A percentile compares a stretch with the other conserved stretches of the same genome.
phyloP scores from a whole-genome alignment of 139 green algal genomes.

The Haematococcus sp. region DNA sequence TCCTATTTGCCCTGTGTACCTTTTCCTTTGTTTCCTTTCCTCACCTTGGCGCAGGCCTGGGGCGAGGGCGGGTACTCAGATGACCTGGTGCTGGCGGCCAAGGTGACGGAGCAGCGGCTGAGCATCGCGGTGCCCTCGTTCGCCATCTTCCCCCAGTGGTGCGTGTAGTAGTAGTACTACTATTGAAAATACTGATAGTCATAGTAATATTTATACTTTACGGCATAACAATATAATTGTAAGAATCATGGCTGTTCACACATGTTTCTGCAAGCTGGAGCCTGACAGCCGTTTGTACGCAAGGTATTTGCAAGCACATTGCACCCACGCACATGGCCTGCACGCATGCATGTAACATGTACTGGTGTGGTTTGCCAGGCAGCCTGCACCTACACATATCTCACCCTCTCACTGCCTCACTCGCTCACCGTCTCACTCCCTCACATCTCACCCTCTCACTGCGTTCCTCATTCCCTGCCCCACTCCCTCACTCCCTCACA shows the following conservation, averaged over 20 bases:
- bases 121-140: constrained; percentile 61
- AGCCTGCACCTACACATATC: no score
- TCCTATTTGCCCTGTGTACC: background rate
- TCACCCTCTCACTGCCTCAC: background rate
- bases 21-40: background rate
- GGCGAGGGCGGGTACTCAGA: constrained; percentile 84
- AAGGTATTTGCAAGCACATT: background rate
- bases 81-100: constrained; percentile 79
- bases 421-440: background rate
- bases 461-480: background rate
- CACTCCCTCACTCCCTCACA: no score
- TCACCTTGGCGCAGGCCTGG: constrained; percentile 15
- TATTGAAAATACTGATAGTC: background rate
- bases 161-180: background rate
- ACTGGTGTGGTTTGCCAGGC: no score
- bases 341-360: no score
- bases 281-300: no score
- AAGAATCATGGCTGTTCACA: background rate
- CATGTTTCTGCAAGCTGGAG: no score
- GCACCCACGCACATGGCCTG: no score
- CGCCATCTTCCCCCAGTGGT: constrained; percentile 80
- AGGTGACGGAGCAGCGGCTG: constrained; percentile 51
- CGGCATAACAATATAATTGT: background rate
- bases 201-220: background rate
- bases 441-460: background rate